phyloP scores from a whole-genome alignment of 2,329 filamentous ascomycete species.

The Rhynchosporium secalis region DNA sequence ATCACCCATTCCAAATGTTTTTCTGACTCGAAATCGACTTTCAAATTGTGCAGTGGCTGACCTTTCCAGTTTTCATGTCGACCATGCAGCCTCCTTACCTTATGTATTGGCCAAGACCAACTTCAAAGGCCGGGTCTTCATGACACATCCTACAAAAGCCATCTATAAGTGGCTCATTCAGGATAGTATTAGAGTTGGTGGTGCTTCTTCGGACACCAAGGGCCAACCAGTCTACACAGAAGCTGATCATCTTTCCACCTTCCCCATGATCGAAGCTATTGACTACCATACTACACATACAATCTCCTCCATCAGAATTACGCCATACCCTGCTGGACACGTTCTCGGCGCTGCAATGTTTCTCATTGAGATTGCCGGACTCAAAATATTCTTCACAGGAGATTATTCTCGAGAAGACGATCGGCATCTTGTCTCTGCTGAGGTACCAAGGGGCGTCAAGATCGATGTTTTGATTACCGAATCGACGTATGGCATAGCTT shows the following conservation, averaged over 20 bases:
- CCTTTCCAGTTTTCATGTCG: constrained; percentile 82
- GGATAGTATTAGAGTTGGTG: constrained; percentile 89
- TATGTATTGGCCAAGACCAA: constrained; percentile 98
- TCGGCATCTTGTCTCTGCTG: constrained; percentile 89
- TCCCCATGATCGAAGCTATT: constrained; percentile 93
- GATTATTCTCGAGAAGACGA: constrained; percentile 97
- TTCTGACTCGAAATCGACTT: not conserved
- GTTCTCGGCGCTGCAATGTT: constrained; percentile 99
- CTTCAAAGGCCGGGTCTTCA: constrained; percentile 94
- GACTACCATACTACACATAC: constrained; percentile 98
- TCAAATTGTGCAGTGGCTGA: constrained; percentile 24
- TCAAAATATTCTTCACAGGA: constrained; percentile 96
- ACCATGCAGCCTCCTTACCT: constrained; percentile 97
- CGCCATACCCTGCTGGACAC: constrained; percentile 94
- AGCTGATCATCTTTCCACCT: constrained; percentile 90
- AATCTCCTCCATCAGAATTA: constrained; percentile 93
- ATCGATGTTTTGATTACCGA: constrained; percentile 97
- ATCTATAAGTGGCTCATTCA: constrained; percentile 99
- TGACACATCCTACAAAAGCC: constrained; percentile 98
- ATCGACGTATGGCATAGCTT: constrained; percentile 94
- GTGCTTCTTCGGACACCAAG: constrained; percentile 58
- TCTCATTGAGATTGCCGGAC: constrained; percentile 90
- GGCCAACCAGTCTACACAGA: constrained; percentile 84
- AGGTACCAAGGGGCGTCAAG: constrained; percentile 84
- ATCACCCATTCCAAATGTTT: constrained; percentile 1